Conservation (phyloP, 352 stramenopile species). For the Phytophthora hybrid region DNA sequence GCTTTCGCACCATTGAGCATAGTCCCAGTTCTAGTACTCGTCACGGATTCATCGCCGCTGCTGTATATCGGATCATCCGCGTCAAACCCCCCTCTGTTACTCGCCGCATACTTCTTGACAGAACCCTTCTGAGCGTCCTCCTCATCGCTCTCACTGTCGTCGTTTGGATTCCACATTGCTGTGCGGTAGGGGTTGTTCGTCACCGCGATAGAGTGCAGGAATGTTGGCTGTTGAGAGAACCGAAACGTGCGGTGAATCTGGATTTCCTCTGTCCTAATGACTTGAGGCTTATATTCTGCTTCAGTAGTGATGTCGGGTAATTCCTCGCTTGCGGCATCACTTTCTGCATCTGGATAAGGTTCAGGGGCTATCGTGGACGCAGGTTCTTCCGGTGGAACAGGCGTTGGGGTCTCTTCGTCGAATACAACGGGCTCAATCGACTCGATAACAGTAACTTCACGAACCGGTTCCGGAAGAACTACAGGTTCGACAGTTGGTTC, state of each 20-base stretch:
- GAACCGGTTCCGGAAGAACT: background rate
- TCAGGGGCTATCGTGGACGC: background rate
- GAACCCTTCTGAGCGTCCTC: constrained; percentile 10
- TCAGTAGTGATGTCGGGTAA: background rate
- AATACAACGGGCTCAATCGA: background rate
- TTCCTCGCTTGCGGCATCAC: constrained; percentile 2
- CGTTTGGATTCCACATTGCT: constrained; percentile 48
- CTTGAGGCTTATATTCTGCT: constrained; percentile 13
- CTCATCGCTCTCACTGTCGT: constrained; percentile 66
- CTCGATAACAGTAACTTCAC: constrained; percentile 7
- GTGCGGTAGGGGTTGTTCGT: constrained; percentile 51
- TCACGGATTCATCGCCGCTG: constrained; percentile 2
- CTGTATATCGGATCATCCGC: constrained; percentile 24
- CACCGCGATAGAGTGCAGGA: constrained; percentile 41
- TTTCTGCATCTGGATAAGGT: background rate
- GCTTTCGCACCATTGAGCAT: background rate
- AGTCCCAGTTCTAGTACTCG: background rate
- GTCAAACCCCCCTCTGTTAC: constrained; percentile 12
- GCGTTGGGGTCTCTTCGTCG: constrained; percentile 11
- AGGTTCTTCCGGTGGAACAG: constrained; percentile 6
- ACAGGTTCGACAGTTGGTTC: background rate
- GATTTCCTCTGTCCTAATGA: constrained; percentile 25
- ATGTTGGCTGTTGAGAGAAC: constrained; percentile 60
- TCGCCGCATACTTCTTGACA: background rate
- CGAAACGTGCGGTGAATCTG: constrained; percentile 41